A percentile compares a stretch with the other conserved stretches of the same genome.
These are phyloP conservation scores for Trichoderma parareesei DNA, from an alignment of 495 filamentous ascomycete genomes.

Conservation along the genomic window DNA sequence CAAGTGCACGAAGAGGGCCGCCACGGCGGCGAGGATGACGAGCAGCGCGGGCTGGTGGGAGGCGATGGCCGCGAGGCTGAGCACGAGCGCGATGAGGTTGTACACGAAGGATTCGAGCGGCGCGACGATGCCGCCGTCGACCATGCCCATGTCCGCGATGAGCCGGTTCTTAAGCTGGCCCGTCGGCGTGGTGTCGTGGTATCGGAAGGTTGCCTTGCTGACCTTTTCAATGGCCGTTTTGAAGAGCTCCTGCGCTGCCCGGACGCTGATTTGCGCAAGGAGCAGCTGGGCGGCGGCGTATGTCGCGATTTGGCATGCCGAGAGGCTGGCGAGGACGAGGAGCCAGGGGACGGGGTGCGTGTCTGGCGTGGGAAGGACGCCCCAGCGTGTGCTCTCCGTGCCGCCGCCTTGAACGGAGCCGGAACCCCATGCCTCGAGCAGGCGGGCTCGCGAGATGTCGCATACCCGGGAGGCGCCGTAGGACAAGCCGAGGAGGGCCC, in stretches of 20 bases:
- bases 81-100: slow-evolving; percentile 57
- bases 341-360: slow-evolving; percentile 68
- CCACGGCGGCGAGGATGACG: slow-evolving; percentile 57
- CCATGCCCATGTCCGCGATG: slow-evolving; percentile 73
- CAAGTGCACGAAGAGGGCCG: slow-evolving; percentile 52
- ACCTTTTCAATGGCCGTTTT: slow-evolving; percentile 57
- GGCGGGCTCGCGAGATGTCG: slow-evolving; percentile 10
- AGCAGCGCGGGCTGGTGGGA: slow-evolving; percentile 67
- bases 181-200: slow-evolving; percentile 78
- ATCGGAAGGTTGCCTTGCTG: slow-evolving; percentile 72
- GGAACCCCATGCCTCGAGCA: slow-evolving; percentile 79
- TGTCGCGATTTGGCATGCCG: slow-evolving; percentile 46
- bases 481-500: slow-evolving; percentile 43
- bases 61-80: slow-evolving; percentile 65
- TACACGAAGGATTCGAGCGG: slow-evolving; percentile 61
- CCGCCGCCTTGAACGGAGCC: slow-evolving; percentile 41
- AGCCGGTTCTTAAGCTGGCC: slow-evolving; percentile 81
- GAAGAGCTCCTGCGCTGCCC: slow-evolving; percentile 66
- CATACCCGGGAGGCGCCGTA: slow-evolving; percentile 47
- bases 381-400: slow-evolving; percentile 11
- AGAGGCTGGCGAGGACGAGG: slow-evolving; percentile 53
- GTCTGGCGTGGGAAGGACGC: slow-evolving; percentile 52
- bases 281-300: slow-evolving; percentile 47
- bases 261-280: slow-evolving; percentile 64
- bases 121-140: slow-evolving; percentile 68